Evolutionary conservation across 306 rosid species (phyloP), one percentile per base, ranked within the genome.

Genomic region (Cicer arietinum): DNA sequence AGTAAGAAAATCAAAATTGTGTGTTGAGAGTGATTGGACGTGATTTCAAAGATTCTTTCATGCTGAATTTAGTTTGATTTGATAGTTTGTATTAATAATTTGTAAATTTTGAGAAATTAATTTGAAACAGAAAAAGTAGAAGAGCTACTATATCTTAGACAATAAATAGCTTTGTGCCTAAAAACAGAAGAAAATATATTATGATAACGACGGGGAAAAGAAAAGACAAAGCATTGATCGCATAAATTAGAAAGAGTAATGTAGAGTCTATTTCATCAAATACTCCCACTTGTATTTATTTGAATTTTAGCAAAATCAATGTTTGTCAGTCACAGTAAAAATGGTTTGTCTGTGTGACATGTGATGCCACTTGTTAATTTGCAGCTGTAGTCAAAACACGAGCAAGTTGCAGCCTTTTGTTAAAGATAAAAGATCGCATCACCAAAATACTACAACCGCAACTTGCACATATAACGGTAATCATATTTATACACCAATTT

Each of bases 341-440:
- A 18, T 54, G 51, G 12, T 46, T 46, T 10, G 51, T 46, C 7
- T 11, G 56, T 11, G 56, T 50, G 8, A 60, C 66, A 60, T 35
- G 66, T 60, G 66, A 60, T 35, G 16, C 66, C 42, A 60, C 66
- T 12, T 35, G 18, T 7, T 60, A 10, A 13, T 25, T 2, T 25
- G 30, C 30, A 30, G 18, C 18, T 6, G 66, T 35, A 43, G 59
- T 17, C 59, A 17, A 53, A 2, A 53, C 59, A 53, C 11, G 11
- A 53, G 35, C 66, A 60, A 35, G 16, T 60, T 60, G 16, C 66
- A 60, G 66, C 44, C 66, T 60, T 60, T 60, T 60, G 44, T 35
- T 7, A 22, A 59, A 30, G 30, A 2, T 25, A 25, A 25, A 25
- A 25, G 37, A 57, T 20, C 35, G 10, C 13, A 56, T 22, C 3